Evolutionary conservation across 1,284 basidiomycete genomes (phyloP).

Genomic region (Exsudoporus floridanus): DNA sequence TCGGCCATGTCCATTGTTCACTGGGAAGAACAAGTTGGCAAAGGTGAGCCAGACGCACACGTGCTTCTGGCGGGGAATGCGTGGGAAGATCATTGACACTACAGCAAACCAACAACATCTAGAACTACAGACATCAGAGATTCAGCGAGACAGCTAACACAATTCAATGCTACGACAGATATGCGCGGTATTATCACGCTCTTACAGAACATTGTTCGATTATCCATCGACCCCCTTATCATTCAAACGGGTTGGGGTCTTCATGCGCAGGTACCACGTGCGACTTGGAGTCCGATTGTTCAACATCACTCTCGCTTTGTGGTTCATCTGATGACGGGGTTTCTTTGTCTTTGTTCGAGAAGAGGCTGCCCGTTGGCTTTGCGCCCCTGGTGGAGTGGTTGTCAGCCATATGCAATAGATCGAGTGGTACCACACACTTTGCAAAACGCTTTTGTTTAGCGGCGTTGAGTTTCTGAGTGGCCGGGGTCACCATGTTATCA

Average conservation of each 20-base stretch:
- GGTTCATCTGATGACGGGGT: conserved; percentile 42
- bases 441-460: conserved; percentile 90
- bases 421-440: conserved; percentile 58
- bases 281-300: conserved; percentile 28
- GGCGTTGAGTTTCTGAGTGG: conserved; percentile 83
- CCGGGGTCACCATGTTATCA: conserved; percentile 89
- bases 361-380: conserved; percentile 60
- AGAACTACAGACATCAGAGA: conserved; percentile 30
- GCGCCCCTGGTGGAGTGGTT: conserved; percentile 41
- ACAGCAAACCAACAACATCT: conserved; percentile 23
- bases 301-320: conserved; percentile 31
- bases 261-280: conserved; percentile 37
- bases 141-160: conserved; percentile 34
- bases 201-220: conserved; percentile 26
- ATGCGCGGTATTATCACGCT: conserved; percentile 22
- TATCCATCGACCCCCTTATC: neutral
- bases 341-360: conserved; percentile 44
- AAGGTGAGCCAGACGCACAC: neutral
- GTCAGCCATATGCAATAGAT: conserved; percentile 8
- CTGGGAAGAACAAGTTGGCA: neutral
- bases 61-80: conserved; percentile 9
- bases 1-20: conserved; percentile 25
- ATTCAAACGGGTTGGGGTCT: conserved; percentile 62
- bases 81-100: conserved; percentile 33
- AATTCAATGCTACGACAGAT: conserved; percentile 27